Base-by-base conservation (phyloP, 2,329 filamentous ascomycete species). In the Gaeumannomyces sp. region DNA sequence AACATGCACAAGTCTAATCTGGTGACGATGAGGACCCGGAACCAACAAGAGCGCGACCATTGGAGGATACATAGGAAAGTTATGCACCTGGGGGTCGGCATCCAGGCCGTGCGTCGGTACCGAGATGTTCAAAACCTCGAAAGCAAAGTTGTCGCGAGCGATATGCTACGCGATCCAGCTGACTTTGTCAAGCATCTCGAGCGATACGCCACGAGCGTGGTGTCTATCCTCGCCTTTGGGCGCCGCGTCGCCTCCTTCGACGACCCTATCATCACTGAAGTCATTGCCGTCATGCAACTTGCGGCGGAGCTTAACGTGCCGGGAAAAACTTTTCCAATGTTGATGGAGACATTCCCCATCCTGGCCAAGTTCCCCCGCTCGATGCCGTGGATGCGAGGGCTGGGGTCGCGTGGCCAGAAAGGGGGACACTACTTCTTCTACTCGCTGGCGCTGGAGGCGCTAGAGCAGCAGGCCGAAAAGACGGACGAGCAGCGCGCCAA, bases 211-310 rank as follows among this genome's bases (percentile, higher is more conserved):
- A 83, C 81, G 0, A 82, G 80, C 62, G 82, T 84, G 0, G 80
- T 84, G 0, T 82, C 79, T 11, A 82, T 84, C 62, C 83, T 87
- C 66, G 85, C 81, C 0, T 86, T 85, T 69, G 84, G 84, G 0
- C 75, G 83, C 10, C 75, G 85, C 13, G 79, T 85, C 0, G 78
- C 77, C 11, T 79, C 72, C 63, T 80, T 73, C 69, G 75, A 80
- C 22, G 84, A 87, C 68, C 83, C 83, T 5, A 84, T 85, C 69
- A 82, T 86, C 66, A 84, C 83, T 3, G 83, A 86, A 70, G 84
- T 83, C n/a, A 82, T 86, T 65, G 80, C 82, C 0, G 74, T 83
- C 38, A 82, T 86, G 79, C 81, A 87, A 65, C 77, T 83, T 64
- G 83, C 84, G 0, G 84, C 83, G 2, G 83, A 85, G 64, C 73